Base-by-base conservation (phyloP, 108 stramenopile species). In the Fragilaria radians region DNA sequence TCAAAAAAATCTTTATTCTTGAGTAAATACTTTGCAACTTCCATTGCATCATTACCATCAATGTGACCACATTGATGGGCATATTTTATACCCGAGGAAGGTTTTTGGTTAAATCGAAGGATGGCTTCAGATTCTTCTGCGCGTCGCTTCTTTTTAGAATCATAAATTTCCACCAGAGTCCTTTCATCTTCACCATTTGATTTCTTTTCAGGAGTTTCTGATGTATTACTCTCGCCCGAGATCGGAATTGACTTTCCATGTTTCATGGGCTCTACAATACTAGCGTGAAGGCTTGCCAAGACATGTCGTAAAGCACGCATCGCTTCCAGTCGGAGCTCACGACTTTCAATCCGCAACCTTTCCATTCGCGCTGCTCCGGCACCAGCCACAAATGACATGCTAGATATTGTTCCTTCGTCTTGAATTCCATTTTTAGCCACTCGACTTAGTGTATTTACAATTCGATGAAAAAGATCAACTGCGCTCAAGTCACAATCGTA, bases 401-500 rank as follows among this genome's bases (percentile, higher is more conserved):
- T 88, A 64, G 91, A 89, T 5, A 89, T 51, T 28, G 82, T 82
- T 2, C 86, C 78, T 24, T 73, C 61, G 32, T 91, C 79, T 66
- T 83, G 72, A 42, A 83, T 86, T 5, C 70, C 59, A 24, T 77
- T 80, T 49, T 83, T 85, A 33, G 80, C 83, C 18, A 98, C 65
- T 61, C 86, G 80, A 1, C 95, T 85, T 1, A 99, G 79, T 46
- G 89, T 77, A 52, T 85, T 61, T 2, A 98, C 91, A 59, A 99
- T 95, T 55, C 94, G 87, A 59, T 91, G 83, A 86, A 93, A 99
- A 19, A 98, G 65, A 61, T 89, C 88, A 32, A 83, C 76, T 0
- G 94, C 87, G 72, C 94, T 82, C 48, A 96, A 80, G 78, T 99
- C 98, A 66, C 97, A 98, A 70, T 99, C 99, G 67, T 98, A 99